A percentile compares a stretch with the other conserved stretches of the same genome.
phyloP scores from a whole-genome alignment of 2,329 filamentous ascomycete genomes.

The Rhynchosporium graminicola region DNA sequence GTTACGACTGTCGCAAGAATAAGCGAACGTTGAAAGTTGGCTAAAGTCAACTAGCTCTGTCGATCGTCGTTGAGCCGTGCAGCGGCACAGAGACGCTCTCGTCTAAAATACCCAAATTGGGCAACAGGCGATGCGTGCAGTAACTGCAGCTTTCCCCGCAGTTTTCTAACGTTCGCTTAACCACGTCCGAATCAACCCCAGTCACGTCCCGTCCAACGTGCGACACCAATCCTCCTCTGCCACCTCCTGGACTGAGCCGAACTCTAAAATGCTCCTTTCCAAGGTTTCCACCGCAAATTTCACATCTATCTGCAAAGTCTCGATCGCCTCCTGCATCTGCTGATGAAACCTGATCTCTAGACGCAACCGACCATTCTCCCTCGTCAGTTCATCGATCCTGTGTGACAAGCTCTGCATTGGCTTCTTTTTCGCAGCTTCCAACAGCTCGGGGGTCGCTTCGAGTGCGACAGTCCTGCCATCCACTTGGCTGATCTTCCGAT shows the following conservation, averaged over 20 bases:
- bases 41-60: background rate
- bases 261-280: background rate
- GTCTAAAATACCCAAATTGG: background rate
- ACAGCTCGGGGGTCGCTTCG: constrained; percentile 9
- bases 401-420: constrained; percentile 1
- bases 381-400: constrained; percentile 12
- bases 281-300: constrained; percentile 12
- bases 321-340: background rate
- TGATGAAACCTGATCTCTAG: constrained; percentile 15
- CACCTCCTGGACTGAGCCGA: background rate
- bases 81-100: background rate
- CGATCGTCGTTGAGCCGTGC: background rate
- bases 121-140: background rate
- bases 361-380: constrained; percentile 10
- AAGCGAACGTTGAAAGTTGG: background rate
- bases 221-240: constrained; percentile 3
- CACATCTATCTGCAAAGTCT: constrained; percentile 6
- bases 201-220: background rate
- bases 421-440: constrained; percentile 12
- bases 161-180: background rate
- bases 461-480: constrained; percentile 11
- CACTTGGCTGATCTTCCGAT: constrained; percentile 10
- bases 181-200: background rate
- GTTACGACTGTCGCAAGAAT: background rate
- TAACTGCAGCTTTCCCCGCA: background rate